A percentile compares a stretch with the other conserved stretches of the same genome.
Conservation (phyloP, 164 flowering plant genomes). For the Euptelea pleiosperma region DNA sequence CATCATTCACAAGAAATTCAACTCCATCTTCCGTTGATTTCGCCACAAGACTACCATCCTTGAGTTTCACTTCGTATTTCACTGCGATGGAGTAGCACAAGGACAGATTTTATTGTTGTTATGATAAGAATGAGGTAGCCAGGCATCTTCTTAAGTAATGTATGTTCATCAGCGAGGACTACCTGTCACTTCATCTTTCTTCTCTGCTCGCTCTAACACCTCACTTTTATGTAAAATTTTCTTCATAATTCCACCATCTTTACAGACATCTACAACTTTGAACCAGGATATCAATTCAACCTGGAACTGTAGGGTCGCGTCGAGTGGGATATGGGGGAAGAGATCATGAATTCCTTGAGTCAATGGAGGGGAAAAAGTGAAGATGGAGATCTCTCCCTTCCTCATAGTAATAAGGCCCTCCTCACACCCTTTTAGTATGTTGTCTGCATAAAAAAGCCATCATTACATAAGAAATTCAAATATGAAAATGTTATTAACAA, state of each 20-base stretch:
- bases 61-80: constrained; percentile 27
- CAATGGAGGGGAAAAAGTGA: constrained; percentile 27
- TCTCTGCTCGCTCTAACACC: constrained; percentile 22
- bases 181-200: constrained; percentile 36
- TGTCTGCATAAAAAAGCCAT: constrained; percentile 11
- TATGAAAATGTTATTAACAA: neutral
- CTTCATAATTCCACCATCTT: constrained; percentile 30
- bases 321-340: constrained; percentile 19
- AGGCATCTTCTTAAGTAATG: too few relatives aligned
- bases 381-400: constrained; percentile 28
- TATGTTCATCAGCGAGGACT: neutral
- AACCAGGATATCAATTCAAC: constrained; percentile 30
- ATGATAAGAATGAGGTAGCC: neutral
- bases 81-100: constrained; percentile 13
- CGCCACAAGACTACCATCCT: constrained; percentile 26
- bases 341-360: constrained; percentile 11
- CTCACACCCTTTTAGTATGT: constrained; percentile 21
- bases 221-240: constrained; percentile 23
- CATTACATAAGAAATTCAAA: neutral
- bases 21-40: constrained; percentile 27
- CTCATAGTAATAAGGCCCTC: constrained; percentile 33
- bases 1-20: constrained; percentile 27
- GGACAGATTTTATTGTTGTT: neutral
- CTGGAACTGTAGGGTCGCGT: constrained; percentile 21
- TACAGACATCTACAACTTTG: constrained; percentile 27